Base-by-base conservation (phyloP, 257 asterid species). In the Henckelia pumila region DNA sequence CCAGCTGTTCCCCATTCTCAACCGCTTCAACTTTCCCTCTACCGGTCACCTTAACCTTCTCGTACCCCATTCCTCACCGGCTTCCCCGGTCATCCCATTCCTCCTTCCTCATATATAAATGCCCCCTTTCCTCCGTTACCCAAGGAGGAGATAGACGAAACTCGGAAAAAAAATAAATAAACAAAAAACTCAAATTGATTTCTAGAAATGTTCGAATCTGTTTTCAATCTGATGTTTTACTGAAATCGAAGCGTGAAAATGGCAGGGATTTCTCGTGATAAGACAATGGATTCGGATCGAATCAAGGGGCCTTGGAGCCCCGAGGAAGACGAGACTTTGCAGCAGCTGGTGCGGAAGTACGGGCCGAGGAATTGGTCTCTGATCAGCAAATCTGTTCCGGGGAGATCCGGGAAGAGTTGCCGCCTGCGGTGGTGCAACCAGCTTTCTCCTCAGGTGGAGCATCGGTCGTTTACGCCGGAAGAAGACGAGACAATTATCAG, bases 221-320 rank as follows among this genome's bases (percentile, higher is more conserved):
- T 7, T 33, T 8, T 33, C 4, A 55, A 17, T 58, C 29, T 61
- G 24, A 7, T 28, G 0, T 50, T 69, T 40, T 20, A 1, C 40
- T 68, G 37, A 5, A 9, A 53, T 17, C 7, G 40, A 21, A 37
- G 5, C 16, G 13, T 26, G 9, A 67, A 55, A 69, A 63, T 74
- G 69, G 63, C 67, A 17, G 62, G 76, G 2, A 77, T 29, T 69
- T 25, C 50, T 9, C 73, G 61, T 19, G 32, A 49, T n/a, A 64
- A 47, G 26, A 84, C 80, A 73, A 76, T 73, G 71, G 94, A 85
- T 72, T 47, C 71, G 76, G 98, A 89, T 86, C 96, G 96, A 70
- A 85, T 88, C 76, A 93, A 88, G 73, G 97, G 98, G 3, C 98
- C 98, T 1, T 93, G 98, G 98, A 89, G 97, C 69, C 95, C 96